phyloP scores from a whole-genome alignment of 805 yeast species.

The Yamadazyma paraphyllophila region DNA sequence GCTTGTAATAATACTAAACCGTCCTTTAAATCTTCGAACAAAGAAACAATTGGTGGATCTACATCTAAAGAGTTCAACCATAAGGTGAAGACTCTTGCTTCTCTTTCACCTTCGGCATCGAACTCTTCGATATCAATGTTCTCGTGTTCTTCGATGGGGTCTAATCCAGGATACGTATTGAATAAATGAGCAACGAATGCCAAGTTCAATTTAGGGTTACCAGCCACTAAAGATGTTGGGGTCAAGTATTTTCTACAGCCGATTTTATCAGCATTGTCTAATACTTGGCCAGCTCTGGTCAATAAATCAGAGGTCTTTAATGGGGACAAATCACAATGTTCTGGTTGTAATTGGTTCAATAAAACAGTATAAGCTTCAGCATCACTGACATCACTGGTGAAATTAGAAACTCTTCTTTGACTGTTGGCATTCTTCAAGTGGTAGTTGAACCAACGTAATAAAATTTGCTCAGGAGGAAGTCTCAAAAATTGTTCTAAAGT shows the following conservation, averaged over 20 bases:
- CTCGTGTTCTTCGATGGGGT: constrained; percentile 89
- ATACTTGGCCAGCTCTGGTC: constrained; percentile 82
- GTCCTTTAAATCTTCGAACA: constrained; percentile 93
- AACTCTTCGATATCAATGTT: constrained; percentile 94
- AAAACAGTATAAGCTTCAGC: constrained; percentile 94
- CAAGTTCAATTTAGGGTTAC: constrained; percentile 93
- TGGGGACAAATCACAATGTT: constrained; percentile 77
- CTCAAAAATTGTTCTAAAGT: constrained; percentile 95
- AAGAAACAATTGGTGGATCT: constrained; percentile 86
- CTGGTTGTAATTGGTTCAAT: constrained; percentile 84
- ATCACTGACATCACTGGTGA: constrained; percentile 83
- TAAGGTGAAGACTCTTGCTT: constrained; percentile 95
- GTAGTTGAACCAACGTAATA: constrained; percentile 95
- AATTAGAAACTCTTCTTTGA: constrained; percentile 80
- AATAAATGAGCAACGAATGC: constrained; percentile 97
- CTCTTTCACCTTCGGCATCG: constrained; percentile 99
- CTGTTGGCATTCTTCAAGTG: constrained; percentile 92
- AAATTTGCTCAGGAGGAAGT: constrained; percentile 95
- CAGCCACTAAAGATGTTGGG: constrained; percentile 88
- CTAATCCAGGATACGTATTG: constrained; percentile 95
- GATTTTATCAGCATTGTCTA: constrained; percentile 83
- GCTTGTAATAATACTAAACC: constrained; percentile 89
- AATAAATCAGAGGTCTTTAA: constrained; percentile 72
- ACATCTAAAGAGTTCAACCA: constrained; percentile 98
- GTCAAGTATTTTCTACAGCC: constrained; percentile 94